phyloP scores from a whole-genome alignment of 345 rosid genomes.

The Euphorbia lathyris region DNA sequence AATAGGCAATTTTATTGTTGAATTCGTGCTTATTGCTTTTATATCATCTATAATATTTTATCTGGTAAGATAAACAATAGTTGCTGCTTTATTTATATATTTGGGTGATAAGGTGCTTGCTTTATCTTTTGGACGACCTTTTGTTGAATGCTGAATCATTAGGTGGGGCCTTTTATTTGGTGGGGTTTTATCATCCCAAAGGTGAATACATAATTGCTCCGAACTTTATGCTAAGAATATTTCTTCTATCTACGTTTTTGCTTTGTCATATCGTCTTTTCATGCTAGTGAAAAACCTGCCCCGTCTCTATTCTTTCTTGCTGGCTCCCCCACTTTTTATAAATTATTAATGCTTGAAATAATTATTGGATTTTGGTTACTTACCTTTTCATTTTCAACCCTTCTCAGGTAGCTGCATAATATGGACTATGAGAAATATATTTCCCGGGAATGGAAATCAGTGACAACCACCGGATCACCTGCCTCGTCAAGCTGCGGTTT shows the following conservation, averaged over 20 bases:
- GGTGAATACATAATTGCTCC: not conserved
- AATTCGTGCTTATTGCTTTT: not conserved
- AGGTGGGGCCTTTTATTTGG: conserved; percentile 9
- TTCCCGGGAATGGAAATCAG: conserved; percentile 42
- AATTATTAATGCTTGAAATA: not conserved
- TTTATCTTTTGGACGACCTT: not conserved
- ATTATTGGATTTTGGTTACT: not conserved
- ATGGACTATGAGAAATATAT: conserved; percentile 52
- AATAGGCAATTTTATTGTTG: not conserved
- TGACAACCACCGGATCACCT: conserved; percentile 23
- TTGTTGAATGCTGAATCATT: not conserved
- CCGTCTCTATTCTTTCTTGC: not conserved
- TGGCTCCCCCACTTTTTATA: not conserved
- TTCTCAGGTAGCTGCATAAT: conserved; percentile 15
- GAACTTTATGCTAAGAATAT: not conserved
- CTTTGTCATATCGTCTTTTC: not conserved
- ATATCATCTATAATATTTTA: not conserved
- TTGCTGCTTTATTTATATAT: not conserved
- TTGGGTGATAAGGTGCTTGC: not conserved
- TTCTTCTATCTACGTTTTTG: not conserved
- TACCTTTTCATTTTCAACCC: conserved; percentile 6
- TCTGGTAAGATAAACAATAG: conserved; percentile 5
- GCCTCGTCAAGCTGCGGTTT: conserved; percentile 48
- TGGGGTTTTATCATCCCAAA: not conserved
- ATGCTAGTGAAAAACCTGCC: not conserved